A percentile compares a stretch with the other conserved stretches of the same genome.
These are phyloP conservation scores for Protomyces lactucae-debilis DNA, from an alignment of 1,139 yeast genomes.

Conservation along the genomic window DNA sequence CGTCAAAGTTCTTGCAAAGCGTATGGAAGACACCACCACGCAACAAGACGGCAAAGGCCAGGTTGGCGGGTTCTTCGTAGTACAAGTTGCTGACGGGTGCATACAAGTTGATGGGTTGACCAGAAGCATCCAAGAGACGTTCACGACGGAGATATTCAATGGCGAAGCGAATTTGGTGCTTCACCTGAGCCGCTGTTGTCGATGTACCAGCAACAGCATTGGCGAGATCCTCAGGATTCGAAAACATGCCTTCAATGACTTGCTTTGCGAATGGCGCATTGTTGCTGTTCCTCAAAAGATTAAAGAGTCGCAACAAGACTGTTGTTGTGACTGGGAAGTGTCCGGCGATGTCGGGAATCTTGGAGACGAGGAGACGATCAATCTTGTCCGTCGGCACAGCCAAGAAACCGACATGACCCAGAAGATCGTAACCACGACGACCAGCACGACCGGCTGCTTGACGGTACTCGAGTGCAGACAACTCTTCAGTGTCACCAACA, in stretches of 20 bases:
- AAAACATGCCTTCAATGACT: slow-evolving; percentile 23
- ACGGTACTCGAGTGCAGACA: slow-evolving; percentile 27
- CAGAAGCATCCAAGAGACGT: slow-evolving; percentile 23
- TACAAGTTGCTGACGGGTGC: slow-evolving; percentile 23
- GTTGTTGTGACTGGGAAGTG: slow-evolving; percentile 28
- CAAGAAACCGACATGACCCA: slow-evolving; percentile 29
- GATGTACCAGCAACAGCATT: slow-evolving; percentile 17
- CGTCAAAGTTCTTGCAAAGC: slow-evolving; percentile 16
- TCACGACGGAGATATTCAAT: slow-evolving; percentile 27
- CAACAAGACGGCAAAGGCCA: slow-evolving; percentile 25
- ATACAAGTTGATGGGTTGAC: slow-evolving; percentile 26
- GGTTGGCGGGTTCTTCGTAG: slow-evolving; percentile 27
- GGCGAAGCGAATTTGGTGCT: slow-evolving; percentile 27
- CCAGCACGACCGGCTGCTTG: slow-evolving; percentile 31
- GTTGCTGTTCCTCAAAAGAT: slow-evolving; percentile 21
- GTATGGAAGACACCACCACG: slow-evolving; percentile 27
- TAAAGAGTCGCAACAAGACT: slow-evolving; percentile 18
- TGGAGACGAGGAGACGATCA: slow-evolving; percentile 26
- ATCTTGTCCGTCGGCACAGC: slow-evolving; percentile 28
- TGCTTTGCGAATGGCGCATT: slow-evolving; percentile 24
- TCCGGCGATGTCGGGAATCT: slow-evolving; percentile 27
- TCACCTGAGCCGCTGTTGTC: slow-evolving; percentile 16
- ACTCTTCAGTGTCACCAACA: slow-evolving; percentile 26
- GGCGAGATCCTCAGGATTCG: slow-evolving; percentile 21
- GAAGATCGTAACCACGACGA: slow-evolving; percentile 28